Evolutionary conservation across 2,329 filamentous ascomycete genomes (phyloP), one percentile per base, ranked within the genome.

Genomic region (Hypoxylon sp.): DNA sequence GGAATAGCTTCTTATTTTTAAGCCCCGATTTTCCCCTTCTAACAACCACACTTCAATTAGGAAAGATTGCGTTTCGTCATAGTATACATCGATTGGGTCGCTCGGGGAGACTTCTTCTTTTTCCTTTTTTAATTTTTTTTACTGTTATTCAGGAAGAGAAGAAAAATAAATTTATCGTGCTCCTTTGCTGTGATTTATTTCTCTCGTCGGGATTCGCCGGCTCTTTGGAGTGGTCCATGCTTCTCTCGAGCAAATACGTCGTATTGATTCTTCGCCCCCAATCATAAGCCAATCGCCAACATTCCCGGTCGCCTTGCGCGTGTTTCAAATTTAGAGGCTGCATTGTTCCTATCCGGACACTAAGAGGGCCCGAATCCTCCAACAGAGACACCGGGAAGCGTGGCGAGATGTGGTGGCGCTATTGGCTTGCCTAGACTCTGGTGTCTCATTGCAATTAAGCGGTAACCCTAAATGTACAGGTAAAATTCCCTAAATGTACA

Each of bases 281-380:
- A 22, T 57, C 9, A 13, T 26, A 26, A 26, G 8, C 54, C 54
- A 55, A 62, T 62, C 44, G 50, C 52, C 33, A 26, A 14, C 22
- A 37, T 13, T 31, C 35, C 33, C 11, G 44, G 22, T 19, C 5
- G 26, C 29, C 22, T 24, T 42, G 14, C 19, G 48, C 48, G 26
- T 14, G 29, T 39, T 50, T 17, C 35, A 46, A 6, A 54, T 64
- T 64, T 54, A 58, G 31, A 47, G 48, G 47, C 29, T 58, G 19
- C 50, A 31, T 19, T 31, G 19, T 47, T 31, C 39, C 19, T 39
- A 22, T 59, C 14, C 29, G 17, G 39, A 19, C 35, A 24, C 22
- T 13, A 19, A 19, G 50, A 46, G 55, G 55, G 31, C 14, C 46
- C 9, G 61, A 64, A 65, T 65, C 62, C 61, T 53, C 22, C 47